Percentiles rank a stretch among this genome's conserved stretches.
phyloP scores from a whole-genome alignment of 192 early-diverging fungal species.

The Pilobolus umbonatus region DNA sequence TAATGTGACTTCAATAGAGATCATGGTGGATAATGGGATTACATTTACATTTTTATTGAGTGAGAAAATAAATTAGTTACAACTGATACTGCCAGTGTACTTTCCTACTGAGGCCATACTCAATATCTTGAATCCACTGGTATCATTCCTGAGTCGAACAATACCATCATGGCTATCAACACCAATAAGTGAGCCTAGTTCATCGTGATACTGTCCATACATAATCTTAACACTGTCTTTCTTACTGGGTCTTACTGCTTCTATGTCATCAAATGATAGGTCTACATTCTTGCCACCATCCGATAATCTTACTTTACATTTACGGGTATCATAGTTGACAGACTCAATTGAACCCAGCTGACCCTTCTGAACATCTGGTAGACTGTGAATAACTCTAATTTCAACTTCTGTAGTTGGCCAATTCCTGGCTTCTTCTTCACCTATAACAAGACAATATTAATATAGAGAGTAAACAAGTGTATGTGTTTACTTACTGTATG shows the following conservation, averaged over 20 bases:
- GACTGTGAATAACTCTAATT: conserved; percentile 30
- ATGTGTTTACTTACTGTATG: conserved; percentile 37
- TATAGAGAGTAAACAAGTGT: conserved; percentile 27
- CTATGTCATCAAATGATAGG: conserved; percentile 36
- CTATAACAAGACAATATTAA: conserved; percentile 13
- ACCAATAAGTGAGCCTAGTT: conserved; percentile 63
- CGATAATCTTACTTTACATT: conserved; percentile 40
- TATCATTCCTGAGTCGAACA: conserved; percentile 58
- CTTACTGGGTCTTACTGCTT: conserved; percentile 60
- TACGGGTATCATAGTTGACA: conserved; percentile 42
- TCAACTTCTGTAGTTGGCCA: conserved; percentile 59
- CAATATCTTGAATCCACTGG: conserved; percentile 51
- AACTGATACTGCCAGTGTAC: no score
- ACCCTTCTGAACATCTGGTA: conserved; percentile 40
- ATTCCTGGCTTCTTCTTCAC: conserved; percentile 27
- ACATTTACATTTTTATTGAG: no score
- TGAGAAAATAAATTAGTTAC: no score
- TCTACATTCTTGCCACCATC: conserved; percentile 29
- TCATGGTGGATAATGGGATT: no score
- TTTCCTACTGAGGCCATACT: conserved; percentile 50
- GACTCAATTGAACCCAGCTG: conserved; percentile 45
- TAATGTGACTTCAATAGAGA: no score
- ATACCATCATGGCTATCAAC: conserved; percentile 71
- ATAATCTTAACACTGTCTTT: conserved; percentile 72
- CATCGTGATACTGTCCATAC: conserved; percentile 50